Evolutionary conservation across 768 basidiomycete genomes (phyloP).

Genomic region (Punctularia strigosozonata): DNA sequence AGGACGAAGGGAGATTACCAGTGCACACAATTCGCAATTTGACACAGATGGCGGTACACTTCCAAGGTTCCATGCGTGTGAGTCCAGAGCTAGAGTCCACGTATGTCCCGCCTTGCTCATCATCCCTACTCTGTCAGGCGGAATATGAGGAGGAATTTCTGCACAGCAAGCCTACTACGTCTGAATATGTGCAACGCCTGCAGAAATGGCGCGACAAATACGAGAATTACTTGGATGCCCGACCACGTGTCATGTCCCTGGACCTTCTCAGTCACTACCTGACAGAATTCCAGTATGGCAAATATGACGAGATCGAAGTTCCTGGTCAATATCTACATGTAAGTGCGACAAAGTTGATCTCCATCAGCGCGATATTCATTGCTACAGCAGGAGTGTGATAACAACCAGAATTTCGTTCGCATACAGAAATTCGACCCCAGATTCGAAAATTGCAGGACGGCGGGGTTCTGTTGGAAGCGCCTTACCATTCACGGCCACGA

Average conservation of each 20-base stretch:
- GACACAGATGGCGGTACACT: slow-evolving; percentile 45
- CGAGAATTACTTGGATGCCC: slow-evolving; percentile 70
- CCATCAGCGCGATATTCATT: slow-evolving; percentile 3
- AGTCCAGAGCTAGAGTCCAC: slow-evolving; percentile 11
- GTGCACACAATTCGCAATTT: slow-evolving; percentile 44
- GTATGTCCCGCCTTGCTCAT: neutral
- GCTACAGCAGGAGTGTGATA: slow-evolving; percentile 75
- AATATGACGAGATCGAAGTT: slow-evolving; percentile 95
- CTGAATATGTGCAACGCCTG: slow-evolving; percentile 83
- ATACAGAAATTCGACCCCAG: slow-evolving; percentile 86
- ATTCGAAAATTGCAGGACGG: slow-evolving; percentile 81
- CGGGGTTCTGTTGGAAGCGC: slow-evolving; percentile 80
- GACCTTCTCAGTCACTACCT: slow-evolving; percentile 86
- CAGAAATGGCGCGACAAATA: slow-evolving; percentile 90
- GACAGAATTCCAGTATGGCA: slow-evolving; percentile 95
- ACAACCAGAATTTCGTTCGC: slow-evolving; percentile 78
- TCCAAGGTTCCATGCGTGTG: slow-evolving; percentile 48
- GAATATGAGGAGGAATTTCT: slow-evolving; percentile 91
- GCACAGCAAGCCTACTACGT: slow-evolving; percentile 60
- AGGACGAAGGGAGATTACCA: slow-evolving; percentile 57
- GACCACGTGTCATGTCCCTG: slow-evolving; percentile 75
- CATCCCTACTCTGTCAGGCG: slow-evolving; percentile 33
- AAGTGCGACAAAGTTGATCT: neutral
- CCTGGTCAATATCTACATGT: slow-evolving; percentile 99
- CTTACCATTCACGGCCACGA: slow-evolving; percentile 87